Conservation (phyloP, 306 rosid species). For the Canavalia gladiata region DNA sequence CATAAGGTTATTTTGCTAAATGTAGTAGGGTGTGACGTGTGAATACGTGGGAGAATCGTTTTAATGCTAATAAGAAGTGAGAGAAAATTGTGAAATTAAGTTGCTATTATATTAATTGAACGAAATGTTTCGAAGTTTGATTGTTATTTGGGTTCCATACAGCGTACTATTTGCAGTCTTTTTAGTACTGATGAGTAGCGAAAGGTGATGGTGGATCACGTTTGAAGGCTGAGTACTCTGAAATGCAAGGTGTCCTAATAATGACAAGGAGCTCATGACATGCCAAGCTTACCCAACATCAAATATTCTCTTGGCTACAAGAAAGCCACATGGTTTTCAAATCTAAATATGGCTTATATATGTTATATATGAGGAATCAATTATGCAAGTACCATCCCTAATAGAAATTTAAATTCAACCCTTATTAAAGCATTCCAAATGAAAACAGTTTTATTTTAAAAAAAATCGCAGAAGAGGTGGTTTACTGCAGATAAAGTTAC, state of each 20-base stretch:
- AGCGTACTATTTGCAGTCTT: neutral
- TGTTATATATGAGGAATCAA: neutral
- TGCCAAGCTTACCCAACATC: constrained; percentile 8
- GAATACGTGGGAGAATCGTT: no score
- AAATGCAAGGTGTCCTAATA: neutral
- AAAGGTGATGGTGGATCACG: neutral
- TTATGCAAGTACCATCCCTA: neutral
- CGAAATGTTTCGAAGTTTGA: neutral
- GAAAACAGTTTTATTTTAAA: neutral
- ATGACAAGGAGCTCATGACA: constrained; percentile 12
- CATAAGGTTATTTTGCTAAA: no score
- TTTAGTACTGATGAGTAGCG: neutral
- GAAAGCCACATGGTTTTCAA: neutral
- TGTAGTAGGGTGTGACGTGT: no score
- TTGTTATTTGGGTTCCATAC: neutral
- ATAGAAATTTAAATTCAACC: neutral
- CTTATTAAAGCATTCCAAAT: neutral
- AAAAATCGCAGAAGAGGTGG: neutral
- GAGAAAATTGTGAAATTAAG: neutral
- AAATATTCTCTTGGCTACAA: neutral
- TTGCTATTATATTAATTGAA: neutral
- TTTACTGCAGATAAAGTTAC: no score
- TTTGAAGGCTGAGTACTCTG: constrained; percentile 1
- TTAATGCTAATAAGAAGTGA: no score
- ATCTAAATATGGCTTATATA: neutral